These are phyloP conservation scores for Cryptococcus wingfieldii DNA, from an alignment of 1,284 basidiomycete genomes.

Conservation along the genomic window DNA sequence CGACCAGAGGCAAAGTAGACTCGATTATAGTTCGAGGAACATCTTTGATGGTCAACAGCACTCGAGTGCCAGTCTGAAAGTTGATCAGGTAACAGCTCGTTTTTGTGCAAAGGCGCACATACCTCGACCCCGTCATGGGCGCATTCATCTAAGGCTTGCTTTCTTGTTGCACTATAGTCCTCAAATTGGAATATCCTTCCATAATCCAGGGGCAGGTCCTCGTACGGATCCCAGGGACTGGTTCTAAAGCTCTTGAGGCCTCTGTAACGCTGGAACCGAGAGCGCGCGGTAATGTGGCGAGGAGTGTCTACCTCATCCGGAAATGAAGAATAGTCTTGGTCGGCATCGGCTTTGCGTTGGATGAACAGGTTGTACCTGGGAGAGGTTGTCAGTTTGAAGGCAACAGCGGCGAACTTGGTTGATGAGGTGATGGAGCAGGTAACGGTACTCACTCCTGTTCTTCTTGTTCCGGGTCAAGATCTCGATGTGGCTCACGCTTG, in stretches of 20 bases:
- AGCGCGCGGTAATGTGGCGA: slow-evolving; percentile 72
- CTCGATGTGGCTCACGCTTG: slow-evolving; percentile 41
- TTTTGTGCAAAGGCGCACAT: slow-evolving; percentile 17
- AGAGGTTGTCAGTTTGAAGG: slow-evolving; percentile 47
- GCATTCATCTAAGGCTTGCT: slow-evolving; percentile 64
- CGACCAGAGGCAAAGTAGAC: slow-evolving; percentile 57
- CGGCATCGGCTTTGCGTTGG: slow-evolving; percentile 49
- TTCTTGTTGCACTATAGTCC: slow-evolving; percentile 82
- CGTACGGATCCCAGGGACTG: slow-evolving; percentile 95
- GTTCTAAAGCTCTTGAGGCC: slow-evolving; percentile 91
- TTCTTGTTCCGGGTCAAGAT: slow-evolving; percentile 70
- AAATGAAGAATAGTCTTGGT: slow-evolving; percentile 76
- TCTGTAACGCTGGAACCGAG: slow-evolving; percentile 88
- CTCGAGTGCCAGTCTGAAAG: slow-evolving; percentile 68
- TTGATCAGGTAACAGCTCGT: slow-evolving; percentile 9
- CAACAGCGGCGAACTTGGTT: neutral
- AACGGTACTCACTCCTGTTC: slow-evolving; percentile 63
- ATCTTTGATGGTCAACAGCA: slow-evolving; percentile 66
- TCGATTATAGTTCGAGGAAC: slow-evolving; percentile 58
- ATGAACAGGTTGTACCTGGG: too few relatives aligned
- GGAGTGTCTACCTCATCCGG: slow-evolving; percentile 99
- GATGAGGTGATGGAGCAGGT: neutral
- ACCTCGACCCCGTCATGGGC: slow-evolving; percentile 68
- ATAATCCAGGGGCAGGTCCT: slow-evolving; percentile 92
- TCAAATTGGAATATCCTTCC: slow-evolving; percentile 96